Evolutionary conservation across 164 flowering plant species (phyloP), one percentile per base, ranked within the genome.

Genomic region (Amborella trichopoda): DNA sequence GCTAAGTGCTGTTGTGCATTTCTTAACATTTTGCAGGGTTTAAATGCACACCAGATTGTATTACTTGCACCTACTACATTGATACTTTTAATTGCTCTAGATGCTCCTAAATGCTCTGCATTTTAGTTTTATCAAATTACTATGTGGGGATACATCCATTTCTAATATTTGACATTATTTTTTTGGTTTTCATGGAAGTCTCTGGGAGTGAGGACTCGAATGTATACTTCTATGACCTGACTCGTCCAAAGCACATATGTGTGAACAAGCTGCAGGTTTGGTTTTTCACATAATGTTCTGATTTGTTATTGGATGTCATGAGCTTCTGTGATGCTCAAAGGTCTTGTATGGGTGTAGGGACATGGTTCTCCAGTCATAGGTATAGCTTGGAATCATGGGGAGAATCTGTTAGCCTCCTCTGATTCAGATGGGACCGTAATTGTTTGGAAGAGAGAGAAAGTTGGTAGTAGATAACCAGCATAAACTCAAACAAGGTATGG

Each of bases 301-400:
- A 17, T 23, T 14, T 3, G 34, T 30, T 30, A 14, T 9, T 30
- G 34, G 9, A 8, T 30, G 11, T 30, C 11, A 9, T 14, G 14
- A 9, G 9, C 34, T 14, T 14, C 34, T 30, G 9, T 30, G 34
- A 8, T 30, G 34, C 9, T 8, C 0, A 8, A 30, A 30, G 44
- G 43, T 6, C 4, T 49, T 47, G 10, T 47, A 25, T 56, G 18
- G 45, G 22, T 77, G 72, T 80, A 93, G 99, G 99, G 99, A 39
- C 99, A 88, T 60, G 67, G 83, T 28, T 81, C 73, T 50, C 61
- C 85, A 25, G 90, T 76, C 22, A 70, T 79, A 37, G 91, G 73
- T 26, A 68, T 93, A 52, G 82, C 94, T 51, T 93, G 99, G 99
- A 93, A 93, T 73, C 73, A 88, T 53, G 99, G 99, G 28, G 96